Base-by-base conservation (phyloP, 2,329 filamentous ascomycete species). In the Penicillium glabrum region DNA sequence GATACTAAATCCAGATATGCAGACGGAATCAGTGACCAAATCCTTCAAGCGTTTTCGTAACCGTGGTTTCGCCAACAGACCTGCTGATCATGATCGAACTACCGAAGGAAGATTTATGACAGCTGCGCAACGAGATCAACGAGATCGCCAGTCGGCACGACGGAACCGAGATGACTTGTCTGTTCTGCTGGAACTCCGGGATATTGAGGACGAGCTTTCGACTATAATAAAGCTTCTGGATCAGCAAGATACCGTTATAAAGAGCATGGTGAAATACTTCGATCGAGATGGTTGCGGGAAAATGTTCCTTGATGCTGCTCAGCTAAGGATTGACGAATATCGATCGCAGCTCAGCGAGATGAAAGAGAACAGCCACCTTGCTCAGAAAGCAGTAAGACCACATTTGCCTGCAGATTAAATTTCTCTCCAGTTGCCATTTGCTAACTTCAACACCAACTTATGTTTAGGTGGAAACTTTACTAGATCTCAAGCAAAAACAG, bases 401-500 rank as follows among this genome's bases (percentile, higher is more conserved):
- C 11, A 10, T 27, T 6, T 16, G 1, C 16, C 4, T 41, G 39
- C 5, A 3, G 1, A 23, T 41, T 0, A 1, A 41, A 14, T 5
- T 0, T 14, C 13, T 13, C 11, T 14, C 1, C 4, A 21, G 19
- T 6, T 41, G 7, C 9, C 8, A 11, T 13, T 23, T 2, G 6
- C 39, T 41, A 4, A 41, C 19, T 2, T 41, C 24, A 26, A 26
- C 6, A 8, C 26, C 3, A 10, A 33, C 1, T 10, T 3, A 14
- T 16, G 1, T 14, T 2, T 37, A 82, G 77, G 87, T 86, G 60
- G 84, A 87, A 63, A 86, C 86, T 60, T 78, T 88, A 5, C 81
- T 88, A 13, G 84, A 88, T 68, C 86, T 88, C 79, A 85, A 86
- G 41, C 85, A 88, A 66, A 83, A 86, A 16, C 85, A 88, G 64